Conservation (phyloP, 257 asterid genomes). For the Ilex asprella region DNA sequence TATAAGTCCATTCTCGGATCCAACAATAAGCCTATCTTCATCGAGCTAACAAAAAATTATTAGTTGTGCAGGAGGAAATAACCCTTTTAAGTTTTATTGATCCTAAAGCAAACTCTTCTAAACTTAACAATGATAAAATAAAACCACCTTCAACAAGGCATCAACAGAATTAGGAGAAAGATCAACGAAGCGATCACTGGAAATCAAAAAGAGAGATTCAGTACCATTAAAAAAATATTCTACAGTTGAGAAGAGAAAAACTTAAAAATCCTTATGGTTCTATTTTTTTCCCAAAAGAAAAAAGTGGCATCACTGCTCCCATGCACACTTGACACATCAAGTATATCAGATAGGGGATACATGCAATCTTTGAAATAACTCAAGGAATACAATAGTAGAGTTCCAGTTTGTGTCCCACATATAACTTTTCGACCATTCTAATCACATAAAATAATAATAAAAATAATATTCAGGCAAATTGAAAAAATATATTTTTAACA, state of each 20-base stretch:
- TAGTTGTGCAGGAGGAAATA: background rate
- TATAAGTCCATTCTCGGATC: slow-evolving; percentile 82
- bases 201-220: slow-evolving; percentile 15
- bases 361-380: slow-evolving; percentile 99
- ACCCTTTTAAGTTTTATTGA: background rate
- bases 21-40: slow-evolving; percentile 83
- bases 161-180: slow-evolving; percentile 81
- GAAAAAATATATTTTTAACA: background rate
- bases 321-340: background rate
- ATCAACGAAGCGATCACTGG: slow-evolving; percentile 86
- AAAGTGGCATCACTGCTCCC: background rate
- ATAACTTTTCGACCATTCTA: slow-evolving; percentile 87
- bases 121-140: slow-evolving; percentile 3
- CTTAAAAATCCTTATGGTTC: background rate
- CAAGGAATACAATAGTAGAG: slow-evolving; percentile 80
- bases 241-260: background rate
- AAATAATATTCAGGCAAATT: slow-evolving; percentile 14
- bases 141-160: slow-evolving; percentile 70
- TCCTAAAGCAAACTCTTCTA: background rate
- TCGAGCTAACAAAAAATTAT: slow-evolving; percentile 51
- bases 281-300: slow-evolving; percentile 7
- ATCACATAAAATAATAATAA: slow-evolving; percentile 8
- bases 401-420: slow-evolving; percentile 78
- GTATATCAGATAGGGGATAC: slow-evolving; percentile 22
- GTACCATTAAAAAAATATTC: slow-evolving; percentile 12